Conservation (phyloP, 2,329 filamentous ascomycete genomes). For the Coniochaeta hoffmannii region DNA sequence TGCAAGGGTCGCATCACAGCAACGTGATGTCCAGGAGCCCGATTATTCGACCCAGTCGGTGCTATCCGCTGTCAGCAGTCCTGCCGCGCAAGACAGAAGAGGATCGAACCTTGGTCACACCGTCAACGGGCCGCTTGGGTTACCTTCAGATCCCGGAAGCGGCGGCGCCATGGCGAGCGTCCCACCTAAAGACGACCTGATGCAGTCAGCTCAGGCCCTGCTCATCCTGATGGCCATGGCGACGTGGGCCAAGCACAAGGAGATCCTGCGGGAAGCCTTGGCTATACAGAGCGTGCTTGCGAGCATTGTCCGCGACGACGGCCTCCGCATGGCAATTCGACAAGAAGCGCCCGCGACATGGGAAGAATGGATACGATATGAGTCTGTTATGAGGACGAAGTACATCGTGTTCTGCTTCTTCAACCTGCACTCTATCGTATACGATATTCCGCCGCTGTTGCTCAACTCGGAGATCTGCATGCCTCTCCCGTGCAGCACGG, state of each 20-base stretch:
- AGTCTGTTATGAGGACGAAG: slow-evolving; percentile 46
- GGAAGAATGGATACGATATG: slow-evolving; percentile 43
- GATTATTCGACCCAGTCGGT: slow-evolving; percentile 5
- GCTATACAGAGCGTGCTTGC: slow-evolving; percentile 49
- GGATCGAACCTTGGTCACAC: not conserved
- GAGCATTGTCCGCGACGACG: slow-evolving; percentile 41
- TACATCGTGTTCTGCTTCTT: slow-evolving; percentile 47
- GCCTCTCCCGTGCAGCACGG: slow-evolving; percentile 44
- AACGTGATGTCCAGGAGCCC: slow-evolving; percentile 5
- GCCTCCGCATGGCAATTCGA: slow-evolving; percentile 30
- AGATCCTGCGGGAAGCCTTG: slow-evolving; percentile 48
- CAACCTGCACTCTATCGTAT: slow-evolving; percentile 54
- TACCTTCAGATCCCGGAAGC: slow-evolving; percentile 4
- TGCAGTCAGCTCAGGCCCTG: slow-evolving; percentile 42
- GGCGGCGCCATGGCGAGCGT: not conserved
- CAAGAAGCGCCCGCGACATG: slow-evolving; percentile 22
- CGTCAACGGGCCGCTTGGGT: slow-evolving; percentile 4
- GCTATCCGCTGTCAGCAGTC: slow-evolving; percentile 1
- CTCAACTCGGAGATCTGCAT: slow-evolving; percentile 46
- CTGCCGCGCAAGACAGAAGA: not conserved
- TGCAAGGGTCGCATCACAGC: slow-evolving; percentile 26
- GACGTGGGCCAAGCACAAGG: slow-evolving; percentile 51
- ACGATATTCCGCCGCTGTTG: slow-evolving; percentile 52
- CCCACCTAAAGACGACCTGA: slow-evolving; percentile 18
- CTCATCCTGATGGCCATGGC: slow-evolving; percentile 49